phyloP scores from a whole-genome alignment of 2,329 filamentous ascomycete species.

The Achaetomium macrosporum region DNA sequence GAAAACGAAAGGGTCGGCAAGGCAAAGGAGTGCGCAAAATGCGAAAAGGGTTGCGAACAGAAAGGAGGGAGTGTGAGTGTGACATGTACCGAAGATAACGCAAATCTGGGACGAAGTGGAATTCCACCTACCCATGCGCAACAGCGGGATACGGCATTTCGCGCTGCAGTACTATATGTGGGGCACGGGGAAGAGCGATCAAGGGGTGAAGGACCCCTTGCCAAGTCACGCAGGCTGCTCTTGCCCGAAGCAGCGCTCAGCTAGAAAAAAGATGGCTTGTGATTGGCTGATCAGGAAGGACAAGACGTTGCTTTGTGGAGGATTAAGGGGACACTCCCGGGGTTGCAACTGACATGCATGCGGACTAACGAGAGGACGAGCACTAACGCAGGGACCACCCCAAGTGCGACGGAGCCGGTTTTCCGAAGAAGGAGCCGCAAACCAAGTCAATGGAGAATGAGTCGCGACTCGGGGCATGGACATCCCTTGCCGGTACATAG shows the following conservation, averaged over 20 bases:
- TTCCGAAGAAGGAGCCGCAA: slow-evolving; percentile 2
- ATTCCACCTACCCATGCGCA: too few species aligned
- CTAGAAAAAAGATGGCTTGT: slow-evolving; percentile 1
- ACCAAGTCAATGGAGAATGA: too few species aligned
- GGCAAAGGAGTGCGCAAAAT: slow-evolving; percentile 2
- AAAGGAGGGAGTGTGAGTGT: slow-evolving; percentile 11
- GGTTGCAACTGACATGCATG: slow-evolving; percentile 1
- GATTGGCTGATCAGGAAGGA: slow-evolving; percentile 11
- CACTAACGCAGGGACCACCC: slow-evolving; percentile 11
- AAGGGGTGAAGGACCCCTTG: slow-evolving; percentile 10
- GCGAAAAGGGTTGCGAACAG: slow-evolving; percentile 8
- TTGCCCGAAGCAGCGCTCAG: slow-evolving; percentile 19
- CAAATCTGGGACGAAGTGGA: slow-evolving; percentile 12
- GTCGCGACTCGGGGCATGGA: neutral
- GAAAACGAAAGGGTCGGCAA: slow-evolving; percentile 8
- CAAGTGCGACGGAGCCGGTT: neutral
- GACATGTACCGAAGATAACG: slow-evolving; percentile 22
- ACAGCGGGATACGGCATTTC: neutral
- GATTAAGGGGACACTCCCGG: slow-evolving; percentile 19
- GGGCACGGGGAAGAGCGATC: slow-evolving; percentile 2
- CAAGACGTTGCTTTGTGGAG: slow-evolving; percentile 3
- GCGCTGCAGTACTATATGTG: slow-evolving; percentile 1
- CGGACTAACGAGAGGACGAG: neutral
- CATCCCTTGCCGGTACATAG: slow-evolving; percentile 2
- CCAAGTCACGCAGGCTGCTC: slow-evolving; percentile 9